Percentiles rank a stretch among this genome's conserved stretches.
Evolutionary conservation across 257 asterid species (phyloP).

Genomic region (Henckelia pumila): DNA sequence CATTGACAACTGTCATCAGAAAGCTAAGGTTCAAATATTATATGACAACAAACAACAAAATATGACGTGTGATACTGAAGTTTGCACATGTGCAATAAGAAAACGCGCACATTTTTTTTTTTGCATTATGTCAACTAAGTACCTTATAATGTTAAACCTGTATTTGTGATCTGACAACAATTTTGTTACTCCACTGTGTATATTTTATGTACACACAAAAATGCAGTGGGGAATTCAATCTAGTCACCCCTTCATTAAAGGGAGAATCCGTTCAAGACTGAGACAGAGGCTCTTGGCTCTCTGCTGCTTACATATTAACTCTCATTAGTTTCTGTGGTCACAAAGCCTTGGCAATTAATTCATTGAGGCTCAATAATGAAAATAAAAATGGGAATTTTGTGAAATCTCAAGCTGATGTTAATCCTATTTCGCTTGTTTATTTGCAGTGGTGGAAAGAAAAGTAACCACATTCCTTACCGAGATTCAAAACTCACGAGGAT

Average conservation of each 20-base stretch:
- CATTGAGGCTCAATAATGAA: neutral
- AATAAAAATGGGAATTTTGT: neutral
- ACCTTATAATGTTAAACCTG: conserved; percentile 5
- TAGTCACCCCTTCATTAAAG: neutral
- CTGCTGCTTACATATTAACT: neutral
- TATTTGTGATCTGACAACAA: neutral
- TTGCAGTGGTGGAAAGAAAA: conserved; percentile 71
- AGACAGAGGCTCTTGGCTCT: neutral
- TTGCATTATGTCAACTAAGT: no score
- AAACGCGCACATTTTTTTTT: no score
- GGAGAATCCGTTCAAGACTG: neutral
- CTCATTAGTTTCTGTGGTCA: neutral
- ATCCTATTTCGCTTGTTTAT: conserved; percentile 19
- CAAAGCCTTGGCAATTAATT: neutral
- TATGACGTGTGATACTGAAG: conserved; percentile 14
- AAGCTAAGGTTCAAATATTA: conserved; percentile 65
- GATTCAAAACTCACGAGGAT: conserved; percentile 93
- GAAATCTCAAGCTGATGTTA: neutral
- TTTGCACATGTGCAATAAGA: neutral
- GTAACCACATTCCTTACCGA: conserved; percentile 81
- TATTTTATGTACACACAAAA: neutral
- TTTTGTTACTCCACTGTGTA: neutral
- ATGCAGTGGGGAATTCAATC: conserved; percentile 3
- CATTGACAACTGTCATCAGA: conserved; percentile 90
- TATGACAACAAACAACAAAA: conserved; percentile 8